Conservation (phyloP, 176 grass and related monocot genomes). For the Cymbopogon citratus region DNA sequence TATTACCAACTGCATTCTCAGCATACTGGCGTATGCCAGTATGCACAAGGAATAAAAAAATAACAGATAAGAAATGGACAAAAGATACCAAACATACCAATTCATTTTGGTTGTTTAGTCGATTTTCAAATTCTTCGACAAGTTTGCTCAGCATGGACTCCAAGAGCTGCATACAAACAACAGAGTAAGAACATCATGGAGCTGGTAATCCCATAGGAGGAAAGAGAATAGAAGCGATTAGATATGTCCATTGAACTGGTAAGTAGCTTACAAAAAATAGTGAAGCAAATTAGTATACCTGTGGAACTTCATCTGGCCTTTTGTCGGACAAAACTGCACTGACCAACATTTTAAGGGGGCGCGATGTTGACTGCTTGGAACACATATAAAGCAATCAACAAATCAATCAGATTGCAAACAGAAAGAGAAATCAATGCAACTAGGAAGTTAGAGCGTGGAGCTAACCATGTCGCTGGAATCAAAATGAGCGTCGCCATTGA, state of each 20-base stretch:
- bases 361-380: constrained; percentile 55
- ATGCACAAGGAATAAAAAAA: constrained; percentile 1
- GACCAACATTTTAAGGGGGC: constrained; percentile 80
- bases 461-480: constrained; percentile 74
- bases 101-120: constrained; percentile 63
- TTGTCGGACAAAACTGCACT: constrained; percentile 78
- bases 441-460: not conserved
- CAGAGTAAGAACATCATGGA: constrained; percentile 11
- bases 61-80: constrained; percentile 6
- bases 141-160: constrained; percentile 86
- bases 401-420: constrained; percentile 13
- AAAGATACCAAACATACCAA: constrained; percentile 47
- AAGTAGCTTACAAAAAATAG: constrained; percentile 4
- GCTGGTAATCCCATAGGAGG: not conserved
- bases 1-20: constrained; percentile 5
- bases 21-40: constrained; percentile 6
- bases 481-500: constrained; percentile 39
- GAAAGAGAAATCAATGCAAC: constrained; percentile 9
- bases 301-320: constrained; percentile 95
- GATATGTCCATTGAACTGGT: constrained; percentile 1
- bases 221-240: not conserved
- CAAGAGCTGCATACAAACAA: constrained; percentile 61
- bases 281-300: constrained; percentile 44
- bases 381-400: not conserved
- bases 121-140: constrained; percentile 80